phyloP scores from a whole-genome alignment of 2,329 filamentous ascomycete genomes.

The Trichothecium roseum region DNA sequence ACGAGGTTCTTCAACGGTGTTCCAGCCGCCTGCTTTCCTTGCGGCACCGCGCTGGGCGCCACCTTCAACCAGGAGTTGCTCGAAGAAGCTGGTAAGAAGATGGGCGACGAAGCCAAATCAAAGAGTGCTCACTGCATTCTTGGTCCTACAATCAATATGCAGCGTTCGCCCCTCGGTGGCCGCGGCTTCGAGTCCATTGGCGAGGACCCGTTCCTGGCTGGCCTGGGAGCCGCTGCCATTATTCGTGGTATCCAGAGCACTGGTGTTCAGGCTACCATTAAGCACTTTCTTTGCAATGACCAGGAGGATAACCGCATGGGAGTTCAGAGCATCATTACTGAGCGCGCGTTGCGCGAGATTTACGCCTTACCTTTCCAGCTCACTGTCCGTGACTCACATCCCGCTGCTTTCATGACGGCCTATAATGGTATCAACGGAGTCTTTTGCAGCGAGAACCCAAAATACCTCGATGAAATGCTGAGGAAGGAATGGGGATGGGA shows the following conservation, averaged over 20 bases:
- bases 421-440: constrained; percentile 50
- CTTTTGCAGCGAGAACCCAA: constrained; percentile 42
- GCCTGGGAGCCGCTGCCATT: constrained; percentile 41
- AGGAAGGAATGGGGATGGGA: constrained; percentile 48
- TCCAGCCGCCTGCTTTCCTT: constrained; percentile 50
- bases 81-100: constrained; percentile 36
- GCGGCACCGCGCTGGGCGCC: constrained; percentile 45
- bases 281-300: constrained; percentile 54
- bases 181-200: constrained; percentile 50
- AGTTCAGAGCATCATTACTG: constrained; percentile 43
- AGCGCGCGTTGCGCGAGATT: constrained; percentile 47
- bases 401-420: constrained; percentile 46
- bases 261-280: constrained; percentile 45
- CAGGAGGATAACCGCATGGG: constrained; percentile 48
- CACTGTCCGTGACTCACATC: constrained; percentile 37
- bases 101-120: constrained; percentile 42
- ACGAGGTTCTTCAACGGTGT: constrained; percentile 58
- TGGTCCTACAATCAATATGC: constrained; percentile 54
- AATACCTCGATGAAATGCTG: constrained; percentile 39
- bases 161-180: constrained; percentile 48
- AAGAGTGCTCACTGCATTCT: constrained; percentile 49
- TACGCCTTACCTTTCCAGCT: constrained; percentile 50
- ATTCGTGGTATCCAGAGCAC: constrained; percentile 45
- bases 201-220: constrained; percentile 47
- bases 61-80: constrained; percentile 47